phyloP scores from a whole-genome alignment of 2,329 filamentous ascomycete species.

The Reticulascus tulasneorum region DNA sequence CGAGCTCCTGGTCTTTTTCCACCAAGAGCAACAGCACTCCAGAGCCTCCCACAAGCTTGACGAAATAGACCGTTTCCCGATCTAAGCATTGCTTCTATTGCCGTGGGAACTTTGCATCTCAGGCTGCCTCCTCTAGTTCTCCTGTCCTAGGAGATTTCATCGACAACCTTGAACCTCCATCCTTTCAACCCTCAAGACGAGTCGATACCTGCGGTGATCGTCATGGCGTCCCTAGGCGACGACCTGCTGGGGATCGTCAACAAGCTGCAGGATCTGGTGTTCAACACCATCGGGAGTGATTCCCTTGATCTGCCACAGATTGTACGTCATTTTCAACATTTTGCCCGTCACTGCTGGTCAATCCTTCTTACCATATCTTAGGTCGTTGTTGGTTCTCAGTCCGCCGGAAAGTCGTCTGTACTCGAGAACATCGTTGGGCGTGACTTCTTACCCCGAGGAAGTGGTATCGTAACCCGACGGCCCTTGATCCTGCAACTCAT shows the following conservation, averaged over 20 bases:
- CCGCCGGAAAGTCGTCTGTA: constrained; percentile 96
- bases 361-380: no score
- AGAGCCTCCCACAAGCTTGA: neutral
- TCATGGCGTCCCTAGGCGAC: constrained; percentile 92
- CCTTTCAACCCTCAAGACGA: no score
- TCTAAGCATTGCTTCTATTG: neutral
- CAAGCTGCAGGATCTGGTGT: constrained; percentile 96
- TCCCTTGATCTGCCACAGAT: constrained; percentile 97
- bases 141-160: neutral
- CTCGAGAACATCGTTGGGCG: constrained; percentile 98
- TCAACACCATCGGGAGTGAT: constrained; percentile 99
- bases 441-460: constrained; percentile 94
- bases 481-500: constrained; percentile 97
- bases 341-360: no score
- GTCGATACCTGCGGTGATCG: no score
- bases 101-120: neutral
- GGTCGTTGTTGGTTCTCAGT: constrained; percentile 98
- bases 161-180: constrained; percentile 17
- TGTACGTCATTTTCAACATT: constrained; percentile 62
- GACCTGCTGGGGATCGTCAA: constrained; percentile 94
- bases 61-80: neutral
- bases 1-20: neutral
- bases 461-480: constrained; percentile 91
- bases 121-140: neutral
- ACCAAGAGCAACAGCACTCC: neutral